phyloP scores from a whole-genome alignment of 1,284 basidiomycete genomes.

The Peniophora sp. region DNA sequence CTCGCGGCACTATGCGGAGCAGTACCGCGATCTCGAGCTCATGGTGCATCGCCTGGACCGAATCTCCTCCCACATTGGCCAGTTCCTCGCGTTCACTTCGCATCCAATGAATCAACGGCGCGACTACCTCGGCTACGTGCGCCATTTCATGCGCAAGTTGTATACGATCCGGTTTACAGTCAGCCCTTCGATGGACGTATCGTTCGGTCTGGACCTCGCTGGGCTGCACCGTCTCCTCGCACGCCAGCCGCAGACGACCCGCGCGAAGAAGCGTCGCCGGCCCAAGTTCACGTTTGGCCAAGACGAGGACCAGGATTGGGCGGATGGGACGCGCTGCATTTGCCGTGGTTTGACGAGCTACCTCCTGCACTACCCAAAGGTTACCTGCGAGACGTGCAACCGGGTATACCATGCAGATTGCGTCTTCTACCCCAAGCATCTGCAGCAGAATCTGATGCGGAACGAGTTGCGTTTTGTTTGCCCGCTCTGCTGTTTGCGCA shows the following conservation, averaged over 20 bases:
- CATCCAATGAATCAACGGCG: constrained; percentile 58
- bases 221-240: constrained; percentile 73
- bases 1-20: constrained; percentile 64
- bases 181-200: constrained; percentile 67
- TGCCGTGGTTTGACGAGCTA: constrained; percentile 63
- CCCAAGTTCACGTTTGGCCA: constrained; percentile 71
- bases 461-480: constrained; percentile 27
- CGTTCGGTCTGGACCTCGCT: constrained; percentile 72
- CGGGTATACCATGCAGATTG: constrained; percentile 67
- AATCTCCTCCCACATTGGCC: constrained; percentile 62
- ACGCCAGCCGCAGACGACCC: constrained; percentile 44
- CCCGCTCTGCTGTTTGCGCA: constrained; percentile 67
- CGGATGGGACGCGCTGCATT: constrained; percentile 70
- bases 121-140: constrained; percentile 70
- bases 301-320: constrained; percentile 65
- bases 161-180: constrained; percentile 79
- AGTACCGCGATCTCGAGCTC: constrained; percentile 68
- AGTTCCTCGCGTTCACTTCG: constrained; percentile 67
- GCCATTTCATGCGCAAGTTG: constrained; percentile 81
- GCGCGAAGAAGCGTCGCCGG: constrained; percentile 53
- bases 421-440: constrained; percentile 48
- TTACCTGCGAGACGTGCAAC: constrained; percentile 61
- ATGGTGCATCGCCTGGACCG: constrained; percentile 72
- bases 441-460: not conserved
- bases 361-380: constrained; percentile 47